phyloP scores from a whole-genome alignment of 352 stramenopile genomes.

The Thalassiosira sp. region DNA sequence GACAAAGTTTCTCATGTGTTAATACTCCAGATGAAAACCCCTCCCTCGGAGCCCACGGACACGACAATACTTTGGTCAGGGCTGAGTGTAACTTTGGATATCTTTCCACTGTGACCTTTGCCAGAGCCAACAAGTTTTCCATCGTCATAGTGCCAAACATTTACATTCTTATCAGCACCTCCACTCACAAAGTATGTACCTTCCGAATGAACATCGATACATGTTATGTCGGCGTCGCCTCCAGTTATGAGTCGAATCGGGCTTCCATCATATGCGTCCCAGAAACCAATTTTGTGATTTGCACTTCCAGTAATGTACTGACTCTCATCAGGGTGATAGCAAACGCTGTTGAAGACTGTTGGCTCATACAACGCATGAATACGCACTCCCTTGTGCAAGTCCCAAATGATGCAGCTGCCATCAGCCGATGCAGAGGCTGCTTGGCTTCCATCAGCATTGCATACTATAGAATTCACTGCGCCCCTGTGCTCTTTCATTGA shows the following conservation, averaged over 20 bases:
- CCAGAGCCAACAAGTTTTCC: constrained; percentile 88
- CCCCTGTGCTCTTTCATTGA: constrained; percentile 95
- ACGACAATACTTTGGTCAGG: constrained; percentile 91
- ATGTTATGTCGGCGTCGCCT: constrained; percentile 88
- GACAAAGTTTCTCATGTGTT: no score
- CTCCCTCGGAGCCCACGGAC: constrained; percentile 91
- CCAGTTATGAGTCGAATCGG: constrained; percentile 93
- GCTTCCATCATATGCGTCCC: constrained; percentile 92
- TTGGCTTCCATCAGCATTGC: constrained; percentile 81
- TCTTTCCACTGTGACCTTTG: constrained; percentile 91
- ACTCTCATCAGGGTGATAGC: constrained; percentile 95
- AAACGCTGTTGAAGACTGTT: constrained; percentile 91
- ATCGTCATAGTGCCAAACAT: constrained; percentile 96
- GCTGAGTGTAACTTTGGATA: constrained; percentile 91
- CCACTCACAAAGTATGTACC: constrained; percentile 91
- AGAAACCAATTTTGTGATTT: constrained; percentile 96
- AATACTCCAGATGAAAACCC: constrained; percentile 96
- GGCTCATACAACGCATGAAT: constrained; percentile 94
- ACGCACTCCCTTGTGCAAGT: constrained; percentile 89
- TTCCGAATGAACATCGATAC: constrained; percentile 89
- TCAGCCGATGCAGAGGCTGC: constrained; percentile 84
- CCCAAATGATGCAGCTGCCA: constrained; percentile 95
- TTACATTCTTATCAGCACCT: constrained; percentile 89
- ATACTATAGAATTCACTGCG: constrained; percentile 85
- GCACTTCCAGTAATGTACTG: constrained; percentile 94